Conservation (phyloP, 192 early-diverging fungal species). For the Backusella liffmaniae region DNA sequence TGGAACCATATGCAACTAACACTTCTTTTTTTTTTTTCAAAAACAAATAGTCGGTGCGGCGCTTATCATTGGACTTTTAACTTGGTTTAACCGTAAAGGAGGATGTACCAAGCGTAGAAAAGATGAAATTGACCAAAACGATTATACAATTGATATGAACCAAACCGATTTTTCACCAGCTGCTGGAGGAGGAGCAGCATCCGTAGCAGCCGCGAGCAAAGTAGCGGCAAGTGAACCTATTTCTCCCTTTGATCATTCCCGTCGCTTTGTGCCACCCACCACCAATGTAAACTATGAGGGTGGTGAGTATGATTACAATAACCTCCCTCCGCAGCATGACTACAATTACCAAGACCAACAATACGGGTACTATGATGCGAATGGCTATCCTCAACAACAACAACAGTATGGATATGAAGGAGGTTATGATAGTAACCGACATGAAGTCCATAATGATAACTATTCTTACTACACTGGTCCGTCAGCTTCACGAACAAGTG, state of each 20-base stretch:
- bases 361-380: neutral
- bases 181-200: neutral
- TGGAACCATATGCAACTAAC: neutral
- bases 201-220: neutral
- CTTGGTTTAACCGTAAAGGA: slow-evolving; percentile 30
- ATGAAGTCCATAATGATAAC: neutral
- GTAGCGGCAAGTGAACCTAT: neutral
- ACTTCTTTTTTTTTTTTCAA: neutral
- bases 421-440: neutral
- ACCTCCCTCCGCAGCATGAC: neutral
- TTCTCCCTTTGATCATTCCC: slow-evolving; percentile 13
- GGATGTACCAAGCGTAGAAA: slow-evolving; percentile 20
- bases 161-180: slow-evolving; percentile 7
- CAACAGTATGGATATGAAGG: neutral
- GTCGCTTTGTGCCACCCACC: slow-evolving; percentile 2
- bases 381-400: slow-evolving; percentile 3
- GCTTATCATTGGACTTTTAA: slow-evolving; percentile 27
- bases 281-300: neutral
- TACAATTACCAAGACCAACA: neutral
- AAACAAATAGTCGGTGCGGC: slow-evolving; percentile 30
- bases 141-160: slow-evolving; percentile 14
- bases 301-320: neutral
- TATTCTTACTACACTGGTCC: neutral
- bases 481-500: neutral
- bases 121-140: slow-evolving; percentile 1